Percentiles rank a stretch among this genome's conserved stretches.
These are phyloP conservation scores for Lentinus tigrinus DNA, from an alignment of 768 basidiomycete species.

Conservation along the genomic window DNA sequence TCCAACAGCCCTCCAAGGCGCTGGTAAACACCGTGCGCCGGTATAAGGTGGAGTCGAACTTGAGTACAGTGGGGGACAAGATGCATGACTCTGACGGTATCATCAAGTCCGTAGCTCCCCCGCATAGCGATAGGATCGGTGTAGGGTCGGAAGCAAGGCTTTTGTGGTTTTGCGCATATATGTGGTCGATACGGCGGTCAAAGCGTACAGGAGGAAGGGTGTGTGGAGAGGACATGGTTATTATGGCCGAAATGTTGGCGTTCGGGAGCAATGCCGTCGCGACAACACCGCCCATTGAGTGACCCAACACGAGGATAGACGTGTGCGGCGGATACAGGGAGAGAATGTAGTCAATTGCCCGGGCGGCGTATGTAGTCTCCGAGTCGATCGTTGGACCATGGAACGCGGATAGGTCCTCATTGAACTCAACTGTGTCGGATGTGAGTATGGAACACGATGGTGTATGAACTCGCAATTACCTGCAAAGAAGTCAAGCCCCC, in stretches of 20 bases:
- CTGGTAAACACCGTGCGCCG: slow-evolving; percentile 78
- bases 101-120: slow-evolving; percentile 89
- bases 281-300: slow-evolving; percentile 97
- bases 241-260: slow-evolving; percentile 64
- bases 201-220: slow-evolving; percentile 85
- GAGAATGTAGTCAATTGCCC: slow-evolving; percentile 75
- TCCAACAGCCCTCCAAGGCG: slow-evolving; percentile 88
- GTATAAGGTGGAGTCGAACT: slow-evolving; percentile 28
- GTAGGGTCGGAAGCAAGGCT: slow-evolving; percentile 46
- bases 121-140: slow-evolving; percentile 82
- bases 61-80: slow-evolving; percentile 35
- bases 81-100: slow-evolving; percentile 89
- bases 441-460: not conserved
- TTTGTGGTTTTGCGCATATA: slow-evolving; percentile 54
- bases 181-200: slow-evolving; percentile 72
- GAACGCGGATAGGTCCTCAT: slow-evolving; percentile 95
- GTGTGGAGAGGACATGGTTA: slow-evolving; percentile 98
- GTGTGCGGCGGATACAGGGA: slow-evolving; percentile 67
- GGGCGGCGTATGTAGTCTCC: slow-evolving; percentile 72
- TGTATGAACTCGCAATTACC: slow-evolving; percentile 46
- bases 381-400: slow-evolving; percentile 86
- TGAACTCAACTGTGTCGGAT: slow-evolving; percentile 77
- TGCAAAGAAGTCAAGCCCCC: slow-evolving; percentile 82
- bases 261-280: slow-evolving; percentile 77
- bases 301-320: slow-evolving; percentile 76